phyloP scores from a whole-genome alignment of 2,329 filamentous ascomycete genomes.

The Cladosporium sp. region DNA sequence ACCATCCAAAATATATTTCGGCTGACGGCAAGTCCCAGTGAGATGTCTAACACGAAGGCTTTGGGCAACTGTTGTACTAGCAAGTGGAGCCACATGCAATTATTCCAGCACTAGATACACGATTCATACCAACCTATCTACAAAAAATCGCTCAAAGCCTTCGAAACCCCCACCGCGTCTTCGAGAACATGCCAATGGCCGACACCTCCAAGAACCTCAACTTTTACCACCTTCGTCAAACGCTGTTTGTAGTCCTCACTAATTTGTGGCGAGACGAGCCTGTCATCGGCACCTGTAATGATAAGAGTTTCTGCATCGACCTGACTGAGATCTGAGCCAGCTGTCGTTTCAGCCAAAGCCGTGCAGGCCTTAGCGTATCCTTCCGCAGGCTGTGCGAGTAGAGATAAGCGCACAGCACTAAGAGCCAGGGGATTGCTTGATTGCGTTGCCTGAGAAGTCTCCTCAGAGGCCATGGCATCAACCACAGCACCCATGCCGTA shows the following conservation, averaged over 20 bases:
- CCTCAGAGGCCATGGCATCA: conserved; percentile 42
- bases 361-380: background rate
- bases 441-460: conserved; percentile 44
- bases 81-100: background rate
- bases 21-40: no score
- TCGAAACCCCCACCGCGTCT: conserved; percentile 42
- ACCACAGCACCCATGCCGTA: conserved; percentile 50
- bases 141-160: background rate
- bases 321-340: conserved; percentile 50
- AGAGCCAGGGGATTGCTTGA: conserved; percentile 32
- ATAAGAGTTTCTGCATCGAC: background rate
- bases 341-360: background rate
- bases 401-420: background rate
- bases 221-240: conserved; percentile 32
- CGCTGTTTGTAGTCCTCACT: background rate
- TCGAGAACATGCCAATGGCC: conserved; percentile 58
- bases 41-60: no score
- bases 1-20: no score
- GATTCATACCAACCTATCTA: background rate
- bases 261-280: background rate
- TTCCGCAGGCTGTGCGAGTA: background rate
- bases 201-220: conserved; percentile 43
- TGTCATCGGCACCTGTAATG: background rate
- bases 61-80: background rate
- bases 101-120: background rate